Evolutionary conservation across 345 rosid genomes (phyloP), one percentile per base, ranked within the genome.

Genomic region (Psidium friedrichsthalianum): DNA sequence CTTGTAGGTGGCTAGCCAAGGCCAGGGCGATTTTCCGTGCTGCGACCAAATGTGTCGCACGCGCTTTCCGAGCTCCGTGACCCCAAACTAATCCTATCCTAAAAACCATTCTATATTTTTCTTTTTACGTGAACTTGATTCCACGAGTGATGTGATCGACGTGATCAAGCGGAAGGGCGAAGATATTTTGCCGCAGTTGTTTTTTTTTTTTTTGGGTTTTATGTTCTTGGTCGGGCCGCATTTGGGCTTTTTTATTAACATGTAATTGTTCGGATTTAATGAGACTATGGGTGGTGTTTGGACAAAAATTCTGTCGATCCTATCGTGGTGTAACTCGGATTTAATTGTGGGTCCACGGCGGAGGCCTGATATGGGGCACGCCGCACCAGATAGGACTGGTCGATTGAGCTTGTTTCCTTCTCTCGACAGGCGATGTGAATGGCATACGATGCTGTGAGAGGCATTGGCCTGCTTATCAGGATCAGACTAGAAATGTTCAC

Each of bases 361-460:
- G 56, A 84, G 86, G 80, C 24, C 32, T 83, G 88, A 90, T 88
- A 82, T 87, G 53, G 83, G 82, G 87, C 93, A 10, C 51, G 49
- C 49, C 49, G 49, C 49, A 84, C 76, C 11, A 36, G 78, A 32
- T 36, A 8, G 47, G 24, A 44, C 44, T 32, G 78, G 78, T 69
- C 78, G 12, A 69, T 69, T 32, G 78, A 69, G 24, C 47, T 32
- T 69, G 47, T 69, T 57, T 44, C 32, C 78, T 59, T 64, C 32
- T 54, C 57, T 74, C 86, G 83, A 85, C 69, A n/a, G 25, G 42
- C 56, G 14, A 53, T 52, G n/a, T 32, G 61, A 69, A 14, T 22
- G 53, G 76, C 44, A 16, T 4, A 64, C 10, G 78, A 64, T 18
- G 16, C 47, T 18, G 18, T 12, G 78, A 32, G 1, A 32, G 47